A percentile compares a stretch with the other conserved stretches of the same genome.
These are phyloP conservation scores for Ogataea thermomethanolica DNA, from an alignment of 805 yeast genomes.

Conservation along the genomic window DNA sequence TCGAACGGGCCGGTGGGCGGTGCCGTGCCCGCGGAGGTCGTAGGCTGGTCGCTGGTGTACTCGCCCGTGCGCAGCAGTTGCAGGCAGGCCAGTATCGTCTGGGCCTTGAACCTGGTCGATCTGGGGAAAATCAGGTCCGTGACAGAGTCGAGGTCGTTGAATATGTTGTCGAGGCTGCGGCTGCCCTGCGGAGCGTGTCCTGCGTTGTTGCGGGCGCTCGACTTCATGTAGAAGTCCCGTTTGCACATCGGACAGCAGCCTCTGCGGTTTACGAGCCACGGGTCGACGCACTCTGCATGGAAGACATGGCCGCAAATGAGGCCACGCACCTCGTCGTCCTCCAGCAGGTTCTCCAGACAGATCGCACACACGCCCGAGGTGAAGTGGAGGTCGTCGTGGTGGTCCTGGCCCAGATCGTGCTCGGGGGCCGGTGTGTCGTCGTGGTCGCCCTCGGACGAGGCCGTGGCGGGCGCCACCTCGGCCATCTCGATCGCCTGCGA, in stretches of 20 bases:
- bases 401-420: background rate
- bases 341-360: conserved; percentile 64
- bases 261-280: conserved; percentile 71
- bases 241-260: conserved; percentile 87
- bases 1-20: conserved; percentile 4
- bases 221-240: conserved; percentile 51
- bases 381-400: conserved; percentile 39
- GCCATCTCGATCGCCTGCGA: conserved; percentile 9
- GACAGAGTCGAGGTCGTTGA: conserved; percentile 22
- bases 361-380: conserved; percentile 75
- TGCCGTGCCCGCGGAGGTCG: conserved; percentile 2
- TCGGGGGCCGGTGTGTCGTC: conserved; percentile 8
- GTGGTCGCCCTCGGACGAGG: conserved; percentile 7
- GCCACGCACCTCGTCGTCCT: conserved; percentile 64
- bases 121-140: conserved; percentile 22
- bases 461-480: conserved; percentile 9
- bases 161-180: conserved; percentile 22
- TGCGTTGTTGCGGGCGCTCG: conserved; percentile 1
- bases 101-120: conserved; percentile 27
- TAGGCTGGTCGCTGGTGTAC: conserved; percentile 8
- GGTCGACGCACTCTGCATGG: conserved; percentile 75
- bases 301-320: conserved; percentile 80
- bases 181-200: conserved; percentile 14
- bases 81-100: conserved; percentile 24
- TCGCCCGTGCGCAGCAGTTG: conserved; percentile 15